phyloP scores from a whole-genome alignment of 139 green algal genomes.

The Chlorella vulgaris region DNA sequence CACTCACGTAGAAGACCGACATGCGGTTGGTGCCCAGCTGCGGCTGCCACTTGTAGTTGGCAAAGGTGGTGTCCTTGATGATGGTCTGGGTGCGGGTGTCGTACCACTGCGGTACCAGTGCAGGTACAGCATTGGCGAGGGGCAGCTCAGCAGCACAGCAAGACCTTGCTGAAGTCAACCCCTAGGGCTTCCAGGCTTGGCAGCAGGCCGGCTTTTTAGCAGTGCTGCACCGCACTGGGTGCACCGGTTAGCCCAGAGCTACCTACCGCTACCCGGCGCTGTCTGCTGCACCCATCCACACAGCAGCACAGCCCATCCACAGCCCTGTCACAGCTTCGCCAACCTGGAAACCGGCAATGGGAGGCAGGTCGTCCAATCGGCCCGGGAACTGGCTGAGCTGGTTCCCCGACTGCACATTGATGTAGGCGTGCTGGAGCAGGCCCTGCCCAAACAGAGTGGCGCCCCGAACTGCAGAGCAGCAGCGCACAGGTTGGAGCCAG shows the following conservation, averaged over 20 bases:
- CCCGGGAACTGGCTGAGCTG: constrained; percentile 48
- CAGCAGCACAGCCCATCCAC: too few species aligned
- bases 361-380: constrained; percentile 42
- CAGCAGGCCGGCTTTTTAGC: too few species aligned
- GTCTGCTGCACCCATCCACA: too few species aligned
- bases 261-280: too few species aligned
- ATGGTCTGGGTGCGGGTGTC: constrained; percentile 58
- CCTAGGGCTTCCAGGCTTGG: not conserved
- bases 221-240: too few species aligned
- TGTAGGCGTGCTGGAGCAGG: constrained; percentile 45
- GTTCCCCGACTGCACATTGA: constrained; percentile 49
- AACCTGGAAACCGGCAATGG: constrained; percentile 63
- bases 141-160: too few species aligned
- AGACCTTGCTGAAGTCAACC: not conserved
- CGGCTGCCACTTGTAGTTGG: constrained; percentile 60
- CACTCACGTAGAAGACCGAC: constrained; percentile 33
- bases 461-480: constrained; percentile 33
- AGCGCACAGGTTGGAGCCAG: not conserved
- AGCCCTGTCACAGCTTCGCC: constrained; percentile 31
- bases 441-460: constrained; percentile 59
- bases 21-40: constrained; percentile 42
- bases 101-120: constrained; percentile 33
- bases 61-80: constrained; percentile 57
- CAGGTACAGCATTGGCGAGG: too few species aligned
- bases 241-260: too few species aligned